Evolutionary conservation across 2,329 filamentous ascomycete species (phyloP).

Genomic region (Cladosporium cucumerinum): DNA sequence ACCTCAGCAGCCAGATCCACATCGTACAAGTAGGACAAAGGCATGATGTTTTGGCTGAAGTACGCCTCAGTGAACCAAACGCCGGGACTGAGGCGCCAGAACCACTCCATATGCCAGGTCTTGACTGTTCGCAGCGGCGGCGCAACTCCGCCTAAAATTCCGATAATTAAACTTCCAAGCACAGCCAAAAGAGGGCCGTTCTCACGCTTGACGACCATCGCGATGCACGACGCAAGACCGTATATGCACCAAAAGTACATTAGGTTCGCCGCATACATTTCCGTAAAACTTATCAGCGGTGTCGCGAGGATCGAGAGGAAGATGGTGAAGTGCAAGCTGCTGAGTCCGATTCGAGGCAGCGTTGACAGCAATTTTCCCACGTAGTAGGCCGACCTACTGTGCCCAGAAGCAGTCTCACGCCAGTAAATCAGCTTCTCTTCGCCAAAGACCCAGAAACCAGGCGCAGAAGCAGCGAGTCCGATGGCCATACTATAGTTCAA

Average conservation of each 20-base stretch:
- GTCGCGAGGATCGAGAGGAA: conserved; percentile 49
- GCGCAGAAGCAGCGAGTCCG: conserved; percentile 53
- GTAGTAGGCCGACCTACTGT: conserved; percentile 56
- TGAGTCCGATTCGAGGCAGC: conserved; percentile 50
- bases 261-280: conserved; percentile 51
- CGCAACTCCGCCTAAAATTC: conserved; percentile 53
- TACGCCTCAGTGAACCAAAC: conserved; percentile 58
- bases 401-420: conserved; percentile 55
- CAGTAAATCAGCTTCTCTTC: conserved; percentile 55
- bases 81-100: conserved; percentile 54
- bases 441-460: conserved; percentile 56
- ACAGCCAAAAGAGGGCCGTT: conserved; percentile 57
- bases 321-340: conserved; percentile 55
- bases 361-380: conserved; percentile 54
- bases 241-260: conserved; percentile 60
- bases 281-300: conserved; percentile 50
- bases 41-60: conserved; percentile 51
- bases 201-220: conserved; percentile 54
- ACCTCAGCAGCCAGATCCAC: conserved; percentile 44
- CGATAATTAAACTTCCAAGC: conserved; percentile 53
- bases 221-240: conserved; percentile 51
- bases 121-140: conserved; percentile 50
- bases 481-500: conserved; percentile 46
- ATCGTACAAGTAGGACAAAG: conserved; percentile 51
- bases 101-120: conserved; percentile 52